Base-by-base conservation (phyloP, 2,329 filamentous ascomycete species). In the Cytospora piceae region DNA sequence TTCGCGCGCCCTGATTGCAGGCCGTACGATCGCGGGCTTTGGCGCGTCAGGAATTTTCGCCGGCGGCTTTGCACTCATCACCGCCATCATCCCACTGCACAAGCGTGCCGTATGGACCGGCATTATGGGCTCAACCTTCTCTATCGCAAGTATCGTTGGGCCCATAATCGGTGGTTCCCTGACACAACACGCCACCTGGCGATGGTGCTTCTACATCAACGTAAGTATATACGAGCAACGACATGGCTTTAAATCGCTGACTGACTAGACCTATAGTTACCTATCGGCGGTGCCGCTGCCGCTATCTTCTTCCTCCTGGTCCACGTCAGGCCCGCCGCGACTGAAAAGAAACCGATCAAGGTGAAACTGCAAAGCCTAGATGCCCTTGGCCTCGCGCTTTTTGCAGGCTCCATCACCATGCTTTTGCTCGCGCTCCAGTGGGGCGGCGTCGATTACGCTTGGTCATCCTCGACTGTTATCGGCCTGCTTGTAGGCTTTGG, bases 401-500 rank as follows among this genome's bases (percentile, higher is more conserved):
- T 85, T 63, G 72, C 84, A 3, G 77, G 77, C 0, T 76, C 77
- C 24, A 74, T 81, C 20, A 73, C 83, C 58, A 79, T 80, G 71
- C 70, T 83, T 8, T 75, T 85, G 65, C 74, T 85, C 2, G 82
- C 82, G 0, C 73, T 85, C 22, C 78, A 83, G 61, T 80, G 86
- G 86, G 85, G 85, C 61, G 85, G 85, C 3, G 79, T 79, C 2
- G 78, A 73, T 1, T 84, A 86, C 69, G 68, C 77, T 0, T 88
- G 85, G 85, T 70, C 67, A 57, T 73, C 68, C 65, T 76, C 73
- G 29, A 77, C 76, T 11, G 77, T 84, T 63, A 80, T 85, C 57
- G 78, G 77, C 0, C 69, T 79, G 0, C 68, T 79, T 15, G 64
- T 65, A 12, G 73, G 73, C 3, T 68, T 70, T 12, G 71, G 66